Percentiles rank a stretch among this genome's conserved stretches.
phyloP scores from a whole-genome alignment of 305 asterid species.

The Striga hermonthica region DNA sequence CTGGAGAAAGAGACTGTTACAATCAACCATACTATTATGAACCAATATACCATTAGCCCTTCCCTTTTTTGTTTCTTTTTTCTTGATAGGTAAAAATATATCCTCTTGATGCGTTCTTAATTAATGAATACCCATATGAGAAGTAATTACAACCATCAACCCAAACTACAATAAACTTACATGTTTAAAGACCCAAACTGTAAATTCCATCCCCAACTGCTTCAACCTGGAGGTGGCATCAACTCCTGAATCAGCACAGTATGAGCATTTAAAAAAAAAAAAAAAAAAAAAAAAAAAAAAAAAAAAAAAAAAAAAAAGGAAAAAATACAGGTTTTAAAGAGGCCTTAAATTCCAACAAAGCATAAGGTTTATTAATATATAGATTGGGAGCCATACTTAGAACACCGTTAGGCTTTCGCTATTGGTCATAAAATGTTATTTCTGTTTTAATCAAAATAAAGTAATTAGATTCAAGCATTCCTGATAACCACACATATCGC shows the following conservation, averaged over 20 bases:
- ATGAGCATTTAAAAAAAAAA: conserved; percentile 31
- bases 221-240: conserved; percentile 90
- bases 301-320: too few relatives aligned
- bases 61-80: too few relatives aligned
- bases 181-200: conserved; percentile 99
- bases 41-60: too few relatives aligned
- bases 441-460: conserved; percentile 14
- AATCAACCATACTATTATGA: too few relatives aligned
- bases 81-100: background rate
- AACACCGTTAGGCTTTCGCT: conserved; percentile 9
- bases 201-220: conserved; percentile 97
- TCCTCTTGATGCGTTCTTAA: conserved; percentile 24
- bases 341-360: conserved; percentile 22
- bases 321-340: conserved; percentile 6
- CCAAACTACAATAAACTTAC: conserved; percentile 47
- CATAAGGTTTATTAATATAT: conserved; percentile 9
- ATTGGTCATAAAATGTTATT: background rate
- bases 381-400: conserved; percentile 12
- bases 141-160: conserved; percentile 18
- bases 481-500: conserved; percentile 6
- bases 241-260: conserved; percentile 50
- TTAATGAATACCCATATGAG: conserved; percentile 21
- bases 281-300: too few relatives aligned
- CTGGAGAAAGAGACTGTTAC: too few relatives aligned
- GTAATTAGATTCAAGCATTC: conserved; percentile 15